phyloP scores from a whole-genome alignment of 202 grass and related monocot species.

The Panicum virgatum region DNA sequence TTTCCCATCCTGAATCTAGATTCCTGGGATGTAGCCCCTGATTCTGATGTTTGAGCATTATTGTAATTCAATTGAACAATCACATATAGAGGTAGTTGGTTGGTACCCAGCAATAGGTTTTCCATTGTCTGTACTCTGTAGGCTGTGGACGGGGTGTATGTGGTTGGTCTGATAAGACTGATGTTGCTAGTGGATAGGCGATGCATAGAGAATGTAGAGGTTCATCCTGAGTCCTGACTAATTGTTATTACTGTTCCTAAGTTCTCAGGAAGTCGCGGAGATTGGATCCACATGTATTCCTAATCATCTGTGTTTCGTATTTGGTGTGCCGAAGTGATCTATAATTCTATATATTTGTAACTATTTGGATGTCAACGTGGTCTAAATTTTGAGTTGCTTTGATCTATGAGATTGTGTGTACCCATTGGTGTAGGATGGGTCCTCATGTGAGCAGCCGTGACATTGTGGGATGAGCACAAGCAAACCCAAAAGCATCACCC shows the following conservation, averaged over 20 bases:
- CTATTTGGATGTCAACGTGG: not conserved
- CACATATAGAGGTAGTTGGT: constrained; percentile 35
- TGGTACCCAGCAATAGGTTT: constrained; percentile 39
- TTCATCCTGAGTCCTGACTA: constrained; percentile 27
- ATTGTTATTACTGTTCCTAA: not conserved
- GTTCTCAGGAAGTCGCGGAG: not conserved
- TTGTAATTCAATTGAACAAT: constrained; percentile 47
- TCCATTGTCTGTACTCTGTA: not conserved
- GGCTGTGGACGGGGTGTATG: not conserved
- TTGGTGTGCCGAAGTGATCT: not conserved
- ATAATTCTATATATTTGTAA: not conserved
- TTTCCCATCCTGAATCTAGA: not conserved
- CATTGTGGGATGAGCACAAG: too few species aligned
- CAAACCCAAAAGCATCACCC: too few species aligned
- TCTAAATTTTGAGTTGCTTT: not conserved
- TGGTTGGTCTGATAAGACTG: not conserved
- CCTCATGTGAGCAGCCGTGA: too few species aligned
- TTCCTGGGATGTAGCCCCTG: constrained; percentile 15
- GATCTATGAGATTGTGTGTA: too few species aligned
- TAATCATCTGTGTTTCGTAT: not conserved
- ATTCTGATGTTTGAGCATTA: constrained; percentile 31
- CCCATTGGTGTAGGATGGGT: too few species aligned
- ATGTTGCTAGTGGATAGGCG: constrained; percentile 26
- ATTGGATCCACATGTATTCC: not conserved
- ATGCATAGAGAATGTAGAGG: constrained; percentile 26